phyloP scores from a whole-genome alignment of 805 yeast species.

The Wickerhamiella hasegawae region DNA sequence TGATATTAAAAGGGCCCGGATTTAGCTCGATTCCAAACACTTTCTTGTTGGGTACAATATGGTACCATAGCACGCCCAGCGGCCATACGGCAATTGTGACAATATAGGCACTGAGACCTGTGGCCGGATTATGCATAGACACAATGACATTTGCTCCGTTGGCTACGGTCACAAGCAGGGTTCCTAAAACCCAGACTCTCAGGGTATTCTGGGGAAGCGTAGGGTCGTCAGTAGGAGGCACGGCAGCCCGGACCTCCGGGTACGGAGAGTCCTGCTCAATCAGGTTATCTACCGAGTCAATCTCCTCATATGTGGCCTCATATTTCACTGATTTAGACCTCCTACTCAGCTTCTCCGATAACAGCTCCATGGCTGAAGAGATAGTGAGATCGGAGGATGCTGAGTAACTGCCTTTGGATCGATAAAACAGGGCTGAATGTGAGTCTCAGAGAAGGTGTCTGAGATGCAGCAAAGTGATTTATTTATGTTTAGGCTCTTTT shows the following conservation, averaged over 20 bases:
- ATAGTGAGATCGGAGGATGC: too few relatives aligned
- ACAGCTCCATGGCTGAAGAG: too few relatives aligned
- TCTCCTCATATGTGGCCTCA: too few relatives aligned
- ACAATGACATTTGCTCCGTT: conserved; percentile 45
- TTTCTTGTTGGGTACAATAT: conserved; percentile 20
- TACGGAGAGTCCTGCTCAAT: conserved; percentile 30
- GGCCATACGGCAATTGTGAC: conserved; percentile 52
- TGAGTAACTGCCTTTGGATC: too few relatives aligned
- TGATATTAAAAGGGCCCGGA: conserved; percentile 47
- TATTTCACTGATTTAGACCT: too few relatives aligned
- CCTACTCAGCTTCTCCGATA: too few relatives aligned
- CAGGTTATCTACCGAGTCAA: conserved; percentile 9
- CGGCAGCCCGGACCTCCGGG: conserved; percentile 51
- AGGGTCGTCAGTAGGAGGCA: conserved; percentile 42
- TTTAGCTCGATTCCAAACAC: conserved; percentile 27
- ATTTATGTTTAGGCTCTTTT: too few relatives aligned
- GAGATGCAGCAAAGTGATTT: too few relatives aligned
- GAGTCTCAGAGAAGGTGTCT: too few relatives aligned
- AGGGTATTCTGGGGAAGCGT: conserved; percentile 33
- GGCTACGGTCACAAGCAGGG: conserved; percentile 39
- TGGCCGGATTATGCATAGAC: conserved; percentile 40
- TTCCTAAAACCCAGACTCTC: conserved; percentile 38
- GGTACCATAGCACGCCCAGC: conserved; percentile 36
- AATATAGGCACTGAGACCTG: conserved; percentile 36
- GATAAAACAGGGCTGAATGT: too few relatives aligned